These are phyloP conservation scores for Nigrograna mackinnonii DNA, from an alignment of 2,329 filamentous ascomycete genomes.

Conservation along the genomic window DNA sequence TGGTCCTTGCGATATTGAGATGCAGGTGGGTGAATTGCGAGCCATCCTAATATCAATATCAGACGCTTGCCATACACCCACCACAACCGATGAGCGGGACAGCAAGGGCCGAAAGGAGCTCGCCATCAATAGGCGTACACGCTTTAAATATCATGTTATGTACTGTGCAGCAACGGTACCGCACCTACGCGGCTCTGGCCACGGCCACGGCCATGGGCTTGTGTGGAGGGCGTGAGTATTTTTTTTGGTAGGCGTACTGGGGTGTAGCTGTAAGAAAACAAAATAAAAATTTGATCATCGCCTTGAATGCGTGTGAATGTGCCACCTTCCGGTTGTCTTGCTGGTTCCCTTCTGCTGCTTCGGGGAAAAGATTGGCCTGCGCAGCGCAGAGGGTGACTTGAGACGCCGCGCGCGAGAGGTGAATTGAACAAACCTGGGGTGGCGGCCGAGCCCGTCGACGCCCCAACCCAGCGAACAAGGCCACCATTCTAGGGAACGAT, in stretches of 20 bases:
- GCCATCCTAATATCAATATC: constrained; percentile 7
- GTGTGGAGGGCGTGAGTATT: not conserved
- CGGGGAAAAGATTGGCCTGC: constrained; percentile 2
- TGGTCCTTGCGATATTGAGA: constrained; percentile 4
- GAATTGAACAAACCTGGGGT: too few relatives aligned
- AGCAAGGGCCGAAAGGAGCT: not conserved
- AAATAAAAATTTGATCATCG: not conserved
- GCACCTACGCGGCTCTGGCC: not conserved
- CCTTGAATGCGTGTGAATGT: not conserved
- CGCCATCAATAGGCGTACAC: not conserved
- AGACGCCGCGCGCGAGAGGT: not conserved
- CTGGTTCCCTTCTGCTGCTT: too few relatives aligned
- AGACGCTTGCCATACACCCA: not conserved
- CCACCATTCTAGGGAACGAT: too few relatives aligned
- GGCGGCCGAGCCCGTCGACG: too few relatives aligned
- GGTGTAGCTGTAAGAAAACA: not conserved
- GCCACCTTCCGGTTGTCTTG: constrained; percentile 1
- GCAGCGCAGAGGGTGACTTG: not conserved
- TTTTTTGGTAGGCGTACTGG: not conserved
- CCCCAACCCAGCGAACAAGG: too few relatives aligned
- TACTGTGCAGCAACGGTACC: not conserved
- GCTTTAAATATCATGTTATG: too few relatives aligned
- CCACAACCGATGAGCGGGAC: not conserved
- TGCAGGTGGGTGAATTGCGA: constrained; percentile 4
- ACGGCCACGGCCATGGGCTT: too few relatives aligned